Evolutionary conservation across 306 rosid species (phyloP).

Genomic region (Lablab purpureus): DNA sequence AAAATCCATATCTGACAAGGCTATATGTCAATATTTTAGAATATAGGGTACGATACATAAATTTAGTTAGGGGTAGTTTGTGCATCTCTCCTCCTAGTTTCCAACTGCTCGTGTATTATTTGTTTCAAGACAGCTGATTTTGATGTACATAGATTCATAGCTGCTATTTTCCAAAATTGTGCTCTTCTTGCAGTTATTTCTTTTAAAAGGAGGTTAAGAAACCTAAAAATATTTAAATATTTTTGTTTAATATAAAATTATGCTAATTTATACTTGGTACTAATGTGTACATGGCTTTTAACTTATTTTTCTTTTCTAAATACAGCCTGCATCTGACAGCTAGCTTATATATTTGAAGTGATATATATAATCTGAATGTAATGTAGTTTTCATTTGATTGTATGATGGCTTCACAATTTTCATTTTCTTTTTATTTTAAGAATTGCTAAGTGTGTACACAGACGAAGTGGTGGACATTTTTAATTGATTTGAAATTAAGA

Average conservation of each 20-base stretch:
- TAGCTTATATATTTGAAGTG: neutral
- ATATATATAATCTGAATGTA: neutral
- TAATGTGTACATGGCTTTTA: neutral
- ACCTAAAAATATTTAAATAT: neutral
- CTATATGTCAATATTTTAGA: too few species aligned
- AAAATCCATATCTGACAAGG: too few species aligned
- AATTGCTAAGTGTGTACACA: neutral
- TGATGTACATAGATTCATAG: neutral
- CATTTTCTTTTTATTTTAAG: neutral
- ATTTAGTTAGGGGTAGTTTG: conserved; percentile 10
- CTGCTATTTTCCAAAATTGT: neutral
- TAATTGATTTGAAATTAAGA: neutral
- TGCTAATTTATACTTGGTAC: neutral
- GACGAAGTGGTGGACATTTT: neutral
- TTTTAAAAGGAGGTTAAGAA: neutral
- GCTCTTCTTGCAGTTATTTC: neutral
- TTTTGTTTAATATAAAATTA: too few species aligned
- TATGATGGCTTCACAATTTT: neutral
- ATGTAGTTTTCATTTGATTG: neutral
- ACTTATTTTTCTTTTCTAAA: neutral
- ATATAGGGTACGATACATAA: neutral
- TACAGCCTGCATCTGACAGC: neutral
- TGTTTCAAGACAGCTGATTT: conserved; percentile 9
- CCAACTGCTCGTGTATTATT: conserved; percentile 22
- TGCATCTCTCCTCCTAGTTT: neutral